Base-by-base conservation (phyloP, 805 yeast species). In the Dipodascus geniculatus region DNA sequence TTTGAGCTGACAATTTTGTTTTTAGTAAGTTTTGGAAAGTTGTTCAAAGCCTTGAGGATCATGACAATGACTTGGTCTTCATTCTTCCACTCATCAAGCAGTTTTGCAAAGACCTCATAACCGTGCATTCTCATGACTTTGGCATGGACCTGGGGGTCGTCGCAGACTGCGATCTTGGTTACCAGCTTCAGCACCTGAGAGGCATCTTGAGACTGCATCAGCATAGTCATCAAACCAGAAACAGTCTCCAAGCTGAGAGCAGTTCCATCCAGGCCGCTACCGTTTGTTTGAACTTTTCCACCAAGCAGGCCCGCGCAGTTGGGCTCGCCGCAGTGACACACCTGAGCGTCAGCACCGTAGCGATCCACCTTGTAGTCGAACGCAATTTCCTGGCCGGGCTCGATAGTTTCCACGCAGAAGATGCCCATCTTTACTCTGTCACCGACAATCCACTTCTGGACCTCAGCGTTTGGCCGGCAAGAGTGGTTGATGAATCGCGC, bases 381-480 rank as follows among this genome's bases (percentile, higher is more conserved):
- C 0, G 97, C 87, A 60, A 91, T 80, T 66, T 91, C 99, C 68
- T 93, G 98, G 53, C 96, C 96, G 55, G 68, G 67, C 4, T 58
- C 48, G 52, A 91, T 87, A 23, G 74, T 68, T 58, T 96, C 74
- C 60, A 85, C 85, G 51, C 97, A 87, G 66, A 91, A 93, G 22
- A 91, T 85, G 24, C 98, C 99, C 98, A 93, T 93, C 59, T 88
- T 77, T 54, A 88, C 74, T 65, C 87, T 85, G 56, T 85, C 87
- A 24, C 89, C 89, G 14, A 91, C 98, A 17, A 90, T 93, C 99
- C 99, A 91, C 71, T 91, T 91, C 68, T 91, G 96, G 48, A 91
- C 96, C 62, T 79, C 87, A 22, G 96, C 91, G 67, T 93, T 93
- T 11, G 99, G 99, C 62, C 80, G 82, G 68, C 99, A 91, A 20